Conservation (phyloP, 768 basidiomycete genomes). For the Lyophyllum semitale region DNA sequence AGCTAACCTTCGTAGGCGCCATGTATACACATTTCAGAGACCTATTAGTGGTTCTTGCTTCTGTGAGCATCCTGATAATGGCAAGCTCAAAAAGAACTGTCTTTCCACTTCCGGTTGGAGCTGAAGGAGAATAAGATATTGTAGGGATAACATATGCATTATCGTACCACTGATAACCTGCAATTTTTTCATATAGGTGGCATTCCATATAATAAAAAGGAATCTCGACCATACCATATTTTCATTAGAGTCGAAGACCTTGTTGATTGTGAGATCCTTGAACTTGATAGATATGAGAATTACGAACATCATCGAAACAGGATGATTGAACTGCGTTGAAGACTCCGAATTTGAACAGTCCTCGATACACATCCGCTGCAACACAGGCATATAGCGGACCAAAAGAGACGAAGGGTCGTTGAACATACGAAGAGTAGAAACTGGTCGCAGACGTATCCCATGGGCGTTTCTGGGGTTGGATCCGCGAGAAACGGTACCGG, state of each 20-base stretch:
- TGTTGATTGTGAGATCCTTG: background rate
- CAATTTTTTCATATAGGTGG: slow-evolving; percentile 10
- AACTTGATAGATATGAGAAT: background rate
- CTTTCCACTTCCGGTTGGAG: slow-evolving; percentile 96
- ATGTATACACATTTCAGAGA: slow-evolving; percentile 84
- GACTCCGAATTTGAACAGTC: slow-evolving; percentile 82
- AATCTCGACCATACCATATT: slow-evolving; percentile 56
- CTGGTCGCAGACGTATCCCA: slow-evolving; percentile 60
- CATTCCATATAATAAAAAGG: background rate
- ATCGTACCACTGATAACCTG: slow-evolving; percentile 73
- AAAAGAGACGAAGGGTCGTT: background rate
- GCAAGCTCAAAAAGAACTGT: slow-evolving; percentile 93
- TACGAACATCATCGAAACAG: slow-evolving; percentile 73
- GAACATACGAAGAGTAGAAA: slow-evolving; percentile 70
- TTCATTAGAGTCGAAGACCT: slow-evolving; percentile 62
- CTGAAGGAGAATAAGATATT: slow-evolving; percentile 38
- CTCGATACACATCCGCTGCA: slow-evolving; percentile 78
- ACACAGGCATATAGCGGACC: background rate
- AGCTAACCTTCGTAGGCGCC: slow-evolving; percentile 82
- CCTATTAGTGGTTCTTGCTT: slow-evolving; percentile 34
- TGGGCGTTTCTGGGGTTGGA: slow-evolving; percentile 37
- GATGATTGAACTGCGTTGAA: slow-evolving; percentile 92
- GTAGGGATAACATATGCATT: background rate
- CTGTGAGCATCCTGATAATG: slow-evolving; percentile 72
- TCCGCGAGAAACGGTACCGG: slow-evolving; percentile 6